Base-by-base conservation (phyloP, 345 rosid species). In the Syzygium aromaticum region DNA sequence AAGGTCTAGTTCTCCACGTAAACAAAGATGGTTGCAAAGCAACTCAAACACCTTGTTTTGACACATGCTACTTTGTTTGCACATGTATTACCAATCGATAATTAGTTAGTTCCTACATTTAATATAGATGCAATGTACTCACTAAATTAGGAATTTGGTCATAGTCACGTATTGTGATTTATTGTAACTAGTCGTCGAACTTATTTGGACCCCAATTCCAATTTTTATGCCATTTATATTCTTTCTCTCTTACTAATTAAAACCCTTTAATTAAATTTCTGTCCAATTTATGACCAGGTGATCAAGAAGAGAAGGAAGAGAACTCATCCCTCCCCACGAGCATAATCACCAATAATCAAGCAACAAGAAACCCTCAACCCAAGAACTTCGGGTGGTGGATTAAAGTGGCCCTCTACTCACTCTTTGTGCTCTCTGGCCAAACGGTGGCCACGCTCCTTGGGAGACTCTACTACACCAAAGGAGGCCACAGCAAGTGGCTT, bases 401-500 rank as follows among this genome's bases (percentile, higher is more conserved):
- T 51, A 51, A 57, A n/a, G 85, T 84, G 43, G 54, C 33, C 5
- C 23, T 84, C 11, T n/a, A 84, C 85, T 84, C 85, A 21, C 28
- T 49, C 57, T 82, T 87, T 13, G 77, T 92, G 6, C 89, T 93
- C 63, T 43, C 88, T 1, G 89, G 94, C 61, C 93, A 91, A 85
- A 33, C 92, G 17, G 88, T 85, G 22, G 91, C 93, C 11, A 87
- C 88, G 27, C 85, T 93, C 77, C 54, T 94, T 51, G 92, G 88
- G 52, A 89, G 94, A 51, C 90, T 88, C 1, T 94, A 93, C 89
- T 91, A 33, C 28, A 85, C 84, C 9, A 88, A 91, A 83, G 96
- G 96, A 4, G 94, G 94, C 54, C 86, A 86, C 6, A 90, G 96
- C 90, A 88, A 87, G 86, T 93, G 93, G 93, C 33, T 94, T n/a